Percentiles rank a stretch among this genome's conserved stretches.
These are phyloP conservation scores for Euphorbia peplus DNA, from an alignment of 345 rosid genomes.

Conservation along the genomic window DNA sequence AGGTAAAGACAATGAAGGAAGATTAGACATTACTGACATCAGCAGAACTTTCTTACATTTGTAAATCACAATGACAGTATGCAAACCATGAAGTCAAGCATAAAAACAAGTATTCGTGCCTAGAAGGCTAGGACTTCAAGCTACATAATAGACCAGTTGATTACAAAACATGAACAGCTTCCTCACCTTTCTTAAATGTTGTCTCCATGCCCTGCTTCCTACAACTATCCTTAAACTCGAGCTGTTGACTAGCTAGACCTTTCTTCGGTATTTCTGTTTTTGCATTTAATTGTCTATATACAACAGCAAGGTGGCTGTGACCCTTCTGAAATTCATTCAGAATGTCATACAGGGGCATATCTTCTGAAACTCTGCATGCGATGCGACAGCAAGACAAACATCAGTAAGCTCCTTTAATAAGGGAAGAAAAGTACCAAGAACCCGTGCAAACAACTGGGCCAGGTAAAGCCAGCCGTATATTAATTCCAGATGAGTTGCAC, in stretches of 20 bases:
- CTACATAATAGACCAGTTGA: not conserved
- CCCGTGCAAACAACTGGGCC: constrained; percentile 1
- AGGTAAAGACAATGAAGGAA: not conserved
- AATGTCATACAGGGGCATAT: constrained; percentile 87
- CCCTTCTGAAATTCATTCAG: constrained; percentile 96
- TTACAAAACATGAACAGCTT: constrained; percentile 1
- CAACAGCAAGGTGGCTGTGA: constrained; percentile 94
- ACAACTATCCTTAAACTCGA: constrained; percentile 52
- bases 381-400: constrained; percentile 15
- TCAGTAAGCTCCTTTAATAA: constrained; percentile 2
- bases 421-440: not conserved
- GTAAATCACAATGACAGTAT: not conserved
- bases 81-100: constrained; percentile 1
- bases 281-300: constrained; percentile 61
- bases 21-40: not conserved
- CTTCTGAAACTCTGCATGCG: constrained; percentile 64
- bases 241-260: constrained; percentile 34
- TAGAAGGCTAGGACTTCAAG: not conserved
- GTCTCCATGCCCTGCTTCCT: constrained; percentile 46
- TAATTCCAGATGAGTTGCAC: not conserved
- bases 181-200: constrained; percentile 46
- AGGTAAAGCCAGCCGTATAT: not conserved
- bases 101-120: not conserved
- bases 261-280: constrained; percentile 34
- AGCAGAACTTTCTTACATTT: not conserved